A percentile compares a stretch with the other conserved stretches of the same genome.
Evolutionary conservation across 2,329 filamentous ascomycete genomes (phyloP).

Genomic region (Myriosclerotinia duriaeana): DNA sequence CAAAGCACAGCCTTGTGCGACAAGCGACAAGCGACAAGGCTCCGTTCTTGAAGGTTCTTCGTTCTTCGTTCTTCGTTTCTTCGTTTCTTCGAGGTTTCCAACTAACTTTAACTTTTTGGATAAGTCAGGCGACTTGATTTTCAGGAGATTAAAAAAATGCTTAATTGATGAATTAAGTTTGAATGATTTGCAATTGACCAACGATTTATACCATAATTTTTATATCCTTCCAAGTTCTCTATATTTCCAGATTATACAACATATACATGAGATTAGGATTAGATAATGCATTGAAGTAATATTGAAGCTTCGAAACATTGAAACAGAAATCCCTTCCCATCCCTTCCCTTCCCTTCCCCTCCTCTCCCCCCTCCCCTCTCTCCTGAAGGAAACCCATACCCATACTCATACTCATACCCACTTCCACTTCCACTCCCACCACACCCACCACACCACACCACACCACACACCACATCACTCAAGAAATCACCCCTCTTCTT

Average conservation of each 20-base stretch:
- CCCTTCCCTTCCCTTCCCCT: background rate
- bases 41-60: background rate
- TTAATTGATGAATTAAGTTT: background rate
- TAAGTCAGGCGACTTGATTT: conserved; percentile 9
- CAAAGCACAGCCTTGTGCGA: background rate
- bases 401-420: too few species aligned
- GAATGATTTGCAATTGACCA: background rate
- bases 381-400: too few species aligned
- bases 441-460: too few species aligned
- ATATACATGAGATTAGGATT: too few species aligned
- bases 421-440: too few species aligned
- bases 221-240: too few species aligned
- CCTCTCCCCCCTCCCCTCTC: background rate
- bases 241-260: too few species aligned
- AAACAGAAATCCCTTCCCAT: background rate
- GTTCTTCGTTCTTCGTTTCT: background rate
- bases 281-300: too few species aligned
- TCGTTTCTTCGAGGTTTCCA: background rate
- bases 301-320: too few species aligned
- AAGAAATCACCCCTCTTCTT: conserved; percentile 10
- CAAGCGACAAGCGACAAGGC: too few species aligned
- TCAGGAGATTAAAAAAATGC: conserved; percentile 10
- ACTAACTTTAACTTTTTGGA: background rate
- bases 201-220: background rate
- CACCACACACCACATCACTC: background rate